A percentile compares a stretch with the other conserved stretches of the same genome.
phyloP scores from a whole-genome alignment of 2,329 filamentous ascomycete genomes.

The Orbilia ellipsospora region DNA sequence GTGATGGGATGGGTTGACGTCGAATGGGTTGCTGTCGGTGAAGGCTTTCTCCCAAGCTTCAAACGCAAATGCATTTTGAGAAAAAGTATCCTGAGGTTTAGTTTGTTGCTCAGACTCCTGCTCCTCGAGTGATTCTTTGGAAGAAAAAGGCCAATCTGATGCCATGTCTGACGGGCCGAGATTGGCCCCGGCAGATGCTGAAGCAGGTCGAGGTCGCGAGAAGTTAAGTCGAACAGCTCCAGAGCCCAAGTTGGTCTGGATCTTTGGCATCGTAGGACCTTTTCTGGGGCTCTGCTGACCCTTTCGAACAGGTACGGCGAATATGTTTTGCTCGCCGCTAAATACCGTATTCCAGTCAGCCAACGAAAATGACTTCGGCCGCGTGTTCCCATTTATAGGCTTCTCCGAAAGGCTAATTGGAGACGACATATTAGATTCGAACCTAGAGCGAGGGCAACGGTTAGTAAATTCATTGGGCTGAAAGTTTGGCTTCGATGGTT shows the following conservation, averaged over 20 bases:
- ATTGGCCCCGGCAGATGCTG: slow-evolving; percentile 20
- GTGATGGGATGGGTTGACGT: slow-evolving; percentile 37
- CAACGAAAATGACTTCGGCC: slow-evolving; percentile 37
- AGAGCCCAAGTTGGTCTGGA: slow-evolving; percentile 42
- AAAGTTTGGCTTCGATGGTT: no score
- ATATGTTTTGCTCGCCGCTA: slow-evolving; percentile 43
- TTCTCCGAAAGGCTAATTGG: slow-evolving; percentile 23
- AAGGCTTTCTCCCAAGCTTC: slow-evolving; percentile 52
- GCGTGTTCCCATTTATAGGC: slow-evolving; percentile 13
- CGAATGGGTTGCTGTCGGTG: slow-evolving; percentile 46
- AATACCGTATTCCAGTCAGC: slow-evolving; percentile 48
- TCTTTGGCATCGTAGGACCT: slow-evolving; percentile 34
- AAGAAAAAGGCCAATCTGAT: neutral
- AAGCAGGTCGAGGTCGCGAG: slow-evolving; percentile 48
- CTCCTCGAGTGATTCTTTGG: slow-evolving; percentile 2
- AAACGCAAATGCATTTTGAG: slow-evolving; percentile 41
- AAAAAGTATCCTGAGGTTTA: slow-evolving; percentile 2
- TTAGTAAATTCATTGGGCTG: neutral
- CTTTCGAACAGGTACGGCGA: slow-evolving; percentile 33
- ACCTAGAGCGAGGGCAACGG: slow-evolving; percentile 9
- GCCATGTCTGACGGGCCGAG: slow-evolving; percentile 8
- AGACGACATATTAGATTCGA: slow-evolving; percentile 35
- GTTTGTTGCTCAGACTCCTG: neutral
- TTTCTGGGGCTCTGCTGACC: slow-evolving; percentile 46
- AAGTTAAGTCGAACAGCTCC: slow-evolving; percentile 27